A percentile compares a stretch with the other conserved stretches of the same genome.
Conservation (phyloP, 169 alveolate genomes). For the Plasmodium billcollinsi region DNA sequence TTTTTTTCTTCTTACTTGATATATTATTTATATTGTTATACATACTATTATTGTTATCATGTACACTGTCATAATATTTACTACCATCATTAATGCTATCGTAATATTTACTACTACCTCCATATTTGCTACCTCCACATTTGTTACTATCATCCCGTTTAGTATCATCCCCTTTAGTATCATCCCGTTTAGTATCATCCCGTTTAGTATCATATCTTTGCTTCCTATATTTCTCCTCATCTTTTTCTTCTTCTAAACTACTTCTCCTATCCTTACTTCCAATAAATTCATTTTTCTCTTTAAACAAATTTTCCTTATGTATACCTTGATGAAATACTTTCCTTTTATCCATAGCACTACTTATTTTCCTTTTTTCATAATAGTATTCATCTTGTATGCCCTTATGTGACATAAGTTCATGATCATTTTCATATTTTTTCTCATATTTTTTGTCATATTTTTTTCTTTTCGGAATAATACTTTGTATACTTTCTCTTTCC, state of each 20-base stretch:
- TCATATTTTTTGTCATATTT: too few relatives aligned
- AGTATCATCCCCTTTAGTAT: conserved; percentile 1
- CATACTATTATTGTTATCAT: neutral
- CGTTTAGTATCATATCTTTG: conserved; percentile 8
- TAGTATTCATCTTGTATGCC: too few relatives aligned
- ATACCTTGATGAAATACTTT: too few relatives aligned
- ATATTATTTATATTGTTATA: conserved; percentile 3
- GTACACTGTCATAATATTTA: neutral
- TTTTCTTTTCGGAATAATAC: too few relatives aligned
- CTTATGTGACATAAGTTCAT: too few relatives aligned
- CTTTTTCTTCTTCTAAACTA: neutral
- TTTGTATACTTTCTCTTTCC: too few relatives aligned
- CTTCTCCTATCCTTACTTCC: too few relatives aligned
- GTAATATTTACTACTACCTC: neutral
- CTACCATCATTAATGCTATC: neutral
- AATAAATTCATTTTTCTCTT: too few relatives aligned
- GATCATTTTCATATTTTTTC: too few relatives aligned
- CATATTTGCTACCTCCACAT: neutral
- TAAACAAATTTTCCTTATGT: too few relatives aligned
- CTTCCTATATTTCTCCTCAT: neutral
- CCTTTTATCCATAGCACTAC: too few relatives aligned
- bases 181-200: neutral
- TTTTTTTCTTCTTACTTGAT: conserved; percentile 7
- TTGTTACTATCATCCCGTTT: neutral
- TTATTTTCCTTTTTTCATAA: too few relatives aligned